These are phyloP conservation scores for Aspergillus fructus DNA, from an alignment of 2,329 filamentous ascomycete genomes.

Conservation along the genomic window DNA sequence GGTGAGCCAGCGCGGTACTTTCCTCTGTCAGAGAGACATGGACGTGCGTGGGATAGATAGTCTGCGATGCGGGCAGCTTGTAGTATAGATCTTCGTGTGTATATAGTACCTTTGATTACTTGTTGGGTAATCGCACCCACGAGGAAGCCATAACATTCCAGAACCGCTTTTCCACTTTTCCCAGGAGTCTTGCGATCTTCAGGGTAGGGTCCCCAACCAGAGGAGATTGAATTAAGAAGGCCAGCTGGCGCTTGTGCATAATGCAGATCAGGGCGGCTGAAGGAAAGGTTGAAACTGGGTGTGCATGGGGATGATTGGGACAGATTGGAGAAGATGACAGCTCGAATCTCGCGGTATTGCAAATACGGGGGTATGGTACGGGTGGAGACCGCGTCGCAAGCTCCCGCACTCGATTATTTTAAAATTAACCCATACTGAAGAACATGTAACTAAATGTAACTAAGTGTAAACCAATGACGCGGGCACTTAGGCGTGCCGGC, in stretches of 20 bases:
- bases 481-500: too few species aligned
- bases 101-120: not conserved
- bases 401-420: not conserved
- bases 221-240: not conserved
- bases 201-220: too few species aligned
- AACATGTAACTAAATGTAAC: too few species aligned
- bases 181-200: too few species aligned
- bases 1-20: constrained; percentile 23
- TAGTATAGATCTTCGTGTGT: not conserved
- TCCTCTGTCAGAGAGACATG: constrained; percentile 23
- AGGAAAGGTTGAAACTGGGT: not conserved
- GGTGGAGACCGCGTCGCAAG: constrained; percentile 8
- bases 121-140: not conserved
- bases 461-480: too few species aligned
- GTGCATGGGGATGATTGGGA: not conserved
- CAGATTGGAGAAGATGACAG: not conserved
- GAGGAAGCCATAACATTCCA: not conserved
- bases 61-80: not conserved
- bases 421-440: not conserved
- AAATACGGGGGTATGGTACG: not conserved
- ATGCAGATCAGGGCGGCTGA: not conserved
- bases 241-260: not conserved
- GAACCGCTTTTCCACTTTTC: not conserved
- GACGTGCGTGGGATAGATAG: not conserved
- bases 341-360: not conserved